These are phyloP conservation scores for Cystobasidiaceae sp. DNA, from an alignment of 1,284 basidiomycete genomes.

Conservation along the genomic window DNA sequence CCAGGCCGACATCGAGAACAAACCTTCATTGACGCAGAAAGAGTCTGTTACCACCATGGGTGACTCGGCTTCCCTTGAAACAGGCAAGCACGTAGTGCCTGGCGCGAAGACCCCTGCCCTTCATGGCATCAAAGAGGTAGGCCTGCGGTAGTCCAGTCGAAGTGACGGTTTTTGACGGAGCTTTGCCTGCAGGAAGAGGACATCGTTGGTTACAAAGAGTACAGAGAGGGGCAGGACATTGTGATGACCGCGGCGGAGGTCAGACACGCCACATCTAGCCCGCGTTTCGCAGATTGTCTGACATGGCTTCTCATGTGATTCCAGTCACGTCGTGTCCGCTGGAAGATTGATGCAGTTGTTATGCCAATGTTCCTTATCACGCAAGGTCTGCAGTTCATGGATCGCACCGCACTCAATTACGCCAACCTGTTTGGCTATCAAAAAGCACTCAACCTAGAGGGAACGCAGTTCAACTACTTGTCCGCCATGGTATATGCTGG, in stretches of 20 bases:
- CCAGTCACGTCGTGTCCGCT: background rate
- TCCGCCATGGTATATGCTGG: constrained; percentile 43
- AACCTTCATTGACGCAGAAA: too few relatives aligned
- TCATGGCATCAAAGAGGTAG: background rate
- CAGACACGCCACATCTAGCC: background rate
- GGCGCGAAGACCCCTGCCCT: too few relatives aligned
- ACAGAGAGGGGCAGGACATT: background rate
- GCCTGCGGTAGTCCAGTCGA: too few relatives aligned
- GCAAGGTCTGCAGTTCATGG: constrained; percentile 43
- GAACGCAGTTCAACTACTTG: constrained; percentile 42
- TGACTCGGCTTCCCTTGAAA: too few relatives aligned
- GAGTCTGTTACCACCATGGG: too few relatives aligned
- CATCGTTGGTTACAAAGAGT: background rate
- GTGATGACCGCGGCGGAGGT: background rate
- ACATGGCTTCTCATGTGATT: background rate
- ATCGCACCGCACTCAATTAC: constrained; percentile 46
- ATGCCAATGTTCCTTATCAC: constrained; percentile 35
- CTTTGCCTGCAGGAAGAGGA: background rate
- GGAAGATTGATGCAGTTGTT: constrained; percentile 33
- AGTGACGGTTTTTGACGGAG: too few relatives aligned
- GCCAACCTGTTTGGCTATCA: constrained; percentile 47
- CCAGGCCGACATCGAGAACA: too few relatives aligned
- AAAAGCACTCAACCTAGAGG: constrained; percentile 43
- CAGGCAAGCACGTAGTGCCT: background rate
- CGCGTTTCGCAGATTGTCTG: background rate